A percentile compares a stretch with the other conserved stretches of the same genome.
These are phyloP conservation scores for Cucurbita argyrosperma DNA, from an alignment of 306 rosid species.

Conservation along the genomic window DNA sequence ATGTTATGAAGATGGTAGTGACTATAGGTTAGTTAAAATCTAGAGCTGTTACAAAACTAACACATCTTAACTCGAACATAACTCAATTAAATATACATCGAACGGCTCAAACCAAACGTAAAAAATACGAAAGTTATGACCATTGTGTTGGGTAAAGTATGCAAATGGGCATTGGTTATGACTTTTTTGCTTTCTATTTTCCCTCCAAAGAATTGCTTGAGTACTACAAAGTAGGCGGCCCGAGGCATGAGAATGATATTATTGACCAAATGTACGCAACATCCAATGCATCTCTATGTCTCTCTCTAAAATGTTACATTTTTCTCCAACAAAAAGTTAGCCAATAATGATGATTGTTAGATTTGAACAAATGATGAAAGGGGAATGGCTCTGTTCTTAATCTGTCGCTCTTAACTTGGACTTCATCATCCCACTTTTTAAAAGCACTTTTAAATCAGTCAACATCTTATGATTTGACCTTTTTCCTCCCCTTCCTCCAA, in stretches of 20 bases:
- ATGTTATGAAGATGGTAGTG: too few relatives aligned
- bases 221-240: neutral
- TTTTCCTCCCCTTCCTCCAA: neutral
- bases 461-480: neutral
- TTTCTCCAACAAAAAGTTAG: neutral
- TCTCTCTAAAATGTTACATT: neutral
- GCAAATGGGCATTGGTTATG: too few relatives aligned
- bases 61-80: too few relatives aligned
- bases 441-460: neutral
- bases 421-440: neutral
- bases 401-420: neutral
- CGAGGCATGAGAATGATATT: neutral
- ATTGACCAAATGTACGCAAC: neutral
- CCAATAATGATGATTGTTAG: neutral
- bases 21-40: too few relatives aligned
- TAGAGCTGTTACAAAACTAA: too few relatives aligned
- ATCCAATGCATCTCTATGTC: neutral
- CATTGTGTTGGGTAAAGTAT: too few relatives aligned
- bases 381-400: neutral
- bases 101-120: too few relatives aligned
- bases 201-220: too few relatives aligned
- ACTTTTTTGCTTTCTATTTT: too few relatives aligned
- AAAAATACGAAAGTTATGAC: too few relatives aligned
- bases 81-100: too few relatives aligned
- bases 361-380: neutral